phyloP scores from a whole-genome alignment of 2,329 filamentous ascomycete genomes.

The Scedosporium dehoogii region DNA sequence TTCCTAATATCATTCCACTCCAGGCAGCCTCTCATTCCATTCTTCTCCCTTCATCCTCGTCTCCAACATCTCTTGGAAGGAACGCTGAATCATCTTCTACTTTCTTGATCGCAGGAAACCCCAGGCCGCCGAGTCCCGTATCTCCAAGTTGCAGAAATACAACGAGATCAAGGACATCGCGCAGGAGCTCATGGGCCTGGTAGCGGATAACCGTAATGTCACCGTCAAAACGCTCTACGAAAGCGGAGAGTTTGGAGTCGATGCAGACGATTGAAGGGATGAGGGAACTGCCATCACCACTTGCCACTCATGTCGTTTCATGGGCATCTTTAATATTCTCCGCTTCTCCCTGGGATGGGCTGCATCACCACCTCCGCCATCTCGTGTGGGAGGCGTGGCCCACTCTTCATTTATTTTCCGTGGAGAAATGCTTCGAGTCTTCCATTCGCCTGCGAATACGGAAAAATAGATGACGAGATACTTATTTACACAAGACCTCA shows the following conservation, averaged over 20 bases:
- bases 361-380: too few relatives aligned
- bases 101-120: not conserved
- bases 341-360: too few relatives aligned
- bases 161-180: conserved; percentile 27
- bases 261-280: conserved; percentile 13
- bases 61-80: not conserved
- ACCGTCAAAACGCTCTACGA: conserved; percentile 21
- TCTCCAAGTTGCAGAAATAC: conserved; percentile 20
- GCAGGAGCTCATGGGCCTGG: conserved; percentile 26
- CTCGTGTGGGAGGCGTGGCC: too few relatives aligned
- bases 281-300: too few relatives aligned
- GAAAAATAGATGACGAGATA: too few relatives aligned
- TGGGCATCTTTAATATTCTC: too few relatives aligned
- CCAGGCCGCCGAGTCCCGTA: not conserved
- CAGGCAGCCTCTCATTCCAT: not conserved
- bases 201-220: conserved; percentile 24
- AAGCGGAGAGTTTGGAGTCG: conserved; percentile 20
- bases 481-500: too few relatives aligned
- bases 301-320: too few relatives aligned
- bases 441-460: too few relatives aligned
- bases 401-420: too few relatives aligned
- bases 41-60: not conserved
- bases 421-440: too few relatives aligned
- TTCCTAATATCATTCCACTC: not conserved
- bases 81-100: not conserved